Base-by-base conservation (phyloP, 306 rosid species). In the Dryas drummondii region DNA sequence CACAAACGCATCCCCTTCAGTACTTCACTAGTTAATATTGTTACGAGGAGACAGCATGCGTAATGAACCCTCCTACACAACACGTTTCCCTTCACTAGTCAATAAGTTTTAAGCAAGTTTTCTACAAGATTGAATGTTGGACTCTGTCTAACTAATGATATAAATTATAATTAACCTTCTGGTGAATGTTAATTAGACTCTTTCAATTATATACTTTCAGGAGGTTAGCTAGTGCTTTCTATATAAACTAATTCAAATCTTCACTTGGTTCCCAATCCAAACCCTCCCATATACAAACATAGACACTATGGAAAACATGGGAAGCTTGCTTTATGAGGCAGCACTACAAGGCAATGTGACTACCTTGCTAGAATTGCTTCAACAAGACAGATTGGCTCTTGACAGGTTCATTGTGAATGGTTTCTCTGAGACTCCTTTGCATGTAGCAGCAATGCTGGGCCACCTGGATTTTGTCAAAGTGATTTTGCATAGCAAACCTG, bases 371-470 rank as follows among this genome's bases (percentile, higher is more conserved):
- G 83, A 79, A 58, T 41, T 73, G 54, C 74, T 79, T 32, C 46
- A 56, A 69, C 71, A 68, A 79, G 79, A 73, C 62, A 37, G 63
- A 41, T 3, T 79, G 26, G 52, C 75, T 61, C 83, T 79, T 46
- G 79, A 79, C 44, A 58, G 79, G 16, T 13, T 27, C 37, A 46
- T 52, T 10, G 45, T 58, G 1, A 44, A 58, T 59, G 62, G 66
- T 12, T n/a, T 58, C 46, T 22, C 64, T 7, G 79, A 79, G 42
- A 73, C 79, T 14, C 83, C 79, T 50, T 59, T 73, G 17, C 83
- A 79, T 15, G 74, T 79, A 13, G 75, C 79, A 6, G 74, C 78
- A 10, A 52, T 57, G 61, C 41, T 79, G 12, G 78, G 78, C 2
- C 79, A 73, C 32, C 27, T 5, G 2, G 64, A 79, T 57, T 79